Conservation (phyloP, 148 eudicot genomes). For the Nepenthes gracilis region DNA sequence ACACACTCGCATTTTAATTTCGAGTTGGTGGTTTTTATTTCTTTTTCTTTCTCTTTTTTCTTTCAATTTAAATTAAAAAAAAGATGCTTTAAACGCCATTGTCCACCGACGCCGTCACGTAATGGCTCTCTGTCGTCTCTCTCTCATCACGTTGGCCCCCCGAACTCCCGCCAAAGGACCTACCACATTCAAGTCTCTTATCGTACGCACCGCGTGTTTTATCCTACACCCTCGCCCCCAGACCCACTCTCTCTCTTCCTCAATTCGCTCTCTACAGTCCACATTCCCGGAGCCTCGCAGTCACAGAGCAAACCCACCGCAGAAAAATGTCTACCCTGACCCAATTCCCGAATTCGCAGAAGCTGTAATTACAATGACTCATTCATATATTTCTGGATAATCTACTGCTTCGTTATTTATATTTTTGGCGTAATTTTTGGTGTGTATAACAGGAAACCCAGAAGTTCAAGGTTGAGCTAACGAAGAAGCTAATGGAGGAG, state of each 20-base stretch:
- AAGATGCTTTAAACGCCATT: no score
- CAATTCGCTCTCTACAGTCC: conserved; percentile 3
- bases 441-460: conserved; percentile 28
- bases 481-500: conserved; percentile 28
- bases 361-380: conserved; percentile 17
- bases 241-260: conserved; percentile 13
- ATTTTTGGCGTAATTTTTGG: neutral
- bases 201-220: neutral
- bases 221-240: conserved; percentile 14
- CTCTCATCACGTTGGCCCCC: no score
- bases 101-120: no score
- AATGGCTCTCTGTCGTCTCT: no score
- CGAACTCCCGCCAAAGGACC: conserved; percentile 38
- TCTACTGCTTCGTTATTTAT: neutral
- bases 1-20: no score
- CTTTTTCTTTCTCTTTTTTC: no score
- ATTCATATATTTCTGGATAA: neutral
- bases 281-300: neutral
- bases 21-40: no score
- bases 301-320: conserved; percentile 19
- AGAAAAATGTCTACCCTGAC: conserved; percentile 33
- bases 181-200: neutral
- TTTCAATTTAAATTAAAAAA: no score
- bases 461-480: conserved; percentile 36
- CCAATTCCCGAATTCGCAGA: conserved; percentile 48